Conservation (phyloP, 805 yeast species). For the Kodamaea neixiangensis region DNA sequence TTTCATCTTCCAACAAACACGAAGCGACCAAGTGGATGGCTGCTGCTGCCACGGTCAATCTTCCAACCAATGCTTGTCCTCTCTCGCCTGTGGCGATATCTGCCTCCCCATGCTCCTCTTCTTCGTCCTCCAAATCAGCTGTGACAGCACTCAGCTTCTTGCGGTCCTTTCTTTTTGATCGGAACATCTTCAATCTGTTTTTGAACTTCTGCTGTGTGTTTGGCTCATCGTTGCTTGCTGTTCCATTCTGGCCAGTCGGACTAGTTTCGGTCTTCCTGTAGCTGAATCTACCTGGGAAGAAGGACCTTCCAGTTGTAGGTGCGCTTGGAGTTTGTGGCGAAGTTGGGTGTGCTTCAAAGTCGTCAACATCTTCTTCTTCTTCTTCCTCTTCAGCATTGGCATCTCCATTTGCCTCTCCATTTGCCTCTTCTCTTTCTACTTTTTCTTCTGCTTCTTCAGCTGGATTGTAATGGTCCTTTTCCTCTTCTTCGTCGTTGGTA, state of each 20-base stretch:
- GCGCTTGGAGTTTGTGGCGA: background rate
- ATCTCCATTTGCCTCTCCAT: background rate
- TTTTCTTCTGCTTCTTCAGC: background rate
- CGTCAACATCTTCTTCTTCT: background rate
- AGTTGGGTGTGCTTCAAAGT: background rate
- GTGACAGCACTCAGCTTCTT: conserved; percentile 15
- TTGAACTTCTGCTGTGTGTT: conserved; percentile 22
- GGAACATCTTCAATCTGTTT: conserved; percentile 25
- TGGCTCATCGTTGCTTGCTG: conserved; percentile 14
- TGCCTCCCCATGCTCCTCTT: conserved; percentile 17
- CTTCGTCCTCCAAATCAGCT: conserved; percentile 20
- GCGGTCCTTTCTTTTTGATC: conserved; percentile 28
- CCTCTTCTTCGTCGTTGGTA: conserved; percentile 27
- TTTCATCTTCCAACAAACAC: conserved; percentile 73
- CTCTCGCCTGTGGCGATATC: conserved; percentile 36
- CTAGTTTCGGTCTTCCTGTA: background rate
- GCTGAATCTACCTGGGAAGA: conserved; percentile 12
- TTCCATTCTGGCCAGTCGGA: conserved; percentile 7
- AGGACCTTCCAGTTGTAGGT: conserved; percentile 9
- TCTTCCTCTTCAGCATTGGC: conserved; percentile 1
- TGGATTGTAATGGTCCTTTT: conserved; percentile 15
- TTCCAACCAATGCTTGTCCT: conserved; percentile 34
- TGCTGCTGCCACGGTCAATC: conserved; percentile 68
- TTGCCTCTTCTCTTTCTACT: background rate
- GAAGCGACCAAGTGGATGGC: conserved; percentile 76